These are phyloP conservation scores for Trichoderma sp. DNA, from an alignment of 2,329 filamentous ascomycete genomes.

Conservation along the genomic window DNA sequence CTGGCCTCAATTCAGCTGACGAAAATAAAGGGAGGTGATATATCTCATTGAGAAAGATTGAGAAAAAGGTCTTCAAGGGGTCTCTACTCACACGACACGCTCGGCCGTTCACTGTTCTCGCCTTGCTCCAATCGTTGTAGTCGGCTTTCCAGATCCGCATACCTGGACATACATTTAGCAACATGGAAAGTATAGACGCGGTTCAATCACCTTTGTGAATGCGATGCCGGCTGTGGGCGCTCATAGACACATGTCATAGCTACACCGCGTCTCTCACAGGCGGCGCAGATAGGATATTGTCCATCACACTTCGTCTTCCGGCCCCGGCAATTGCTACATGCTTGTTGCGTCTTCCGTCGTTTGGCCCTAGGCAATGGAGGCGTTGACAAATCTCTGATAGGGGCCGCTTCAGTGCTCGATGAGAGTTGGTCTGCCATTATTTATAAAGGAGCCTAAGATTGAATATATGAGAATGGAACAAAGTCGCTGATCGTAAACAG, in stretches of 20 bases:
- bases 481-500: neutral
- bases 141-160: neutral
- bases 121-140: neutral
- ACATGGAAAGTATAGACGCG: neutral
- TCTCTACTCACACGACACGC: neutral
- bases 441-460: neutral
- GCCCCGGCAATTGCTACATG: neutral
- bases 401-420: neutral
- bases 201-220: neutral
- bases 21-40: neutral
- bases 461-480: neutral
- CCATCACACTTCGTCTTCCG: neutral
- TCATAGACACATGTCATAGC: neutral
- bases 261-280: neutral
- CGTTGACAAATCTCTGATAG: neutral
- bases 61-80: neutral
- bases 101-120: neutral
- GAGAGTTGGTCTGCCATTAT: neutral
- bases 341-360: neutral
- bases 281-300: neutral
- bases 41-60: neutral
- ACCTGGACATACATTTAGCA: neutral
- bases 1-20: neutral
- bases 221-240: neutral
- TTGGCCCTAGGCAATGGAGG: neutral